These are phyloP conservation scores for Xylaria palmicola DNA, from an alignment of 495 filamentous ascomycete genomes.

Conservation along the genomic window DNA sequence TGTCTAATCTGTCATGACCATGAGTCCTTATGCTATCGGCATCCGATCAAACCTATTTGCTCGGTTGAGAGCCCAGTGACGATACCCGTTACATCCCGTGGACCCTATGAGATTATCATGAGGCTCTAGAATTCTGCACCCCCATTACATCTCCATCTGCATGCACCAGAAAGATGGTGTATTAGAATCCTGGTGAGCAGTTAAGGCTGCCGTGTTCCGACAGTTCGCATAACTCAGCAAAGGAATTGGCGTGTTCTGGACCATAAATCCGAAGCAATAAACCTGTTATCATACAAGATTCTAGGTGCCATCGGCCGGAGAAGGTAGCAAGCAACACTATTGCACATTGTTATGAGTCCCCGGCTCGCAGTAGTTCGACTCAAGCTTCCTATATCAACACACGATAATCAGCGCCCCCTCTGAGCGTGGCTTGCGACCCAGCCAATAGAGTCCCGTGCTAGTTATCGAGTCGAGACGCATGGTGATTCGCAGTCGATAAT, in stretches of 20 bases:
- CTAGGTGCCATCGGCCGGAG: no score
- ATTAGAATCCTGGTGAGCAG: neutral
- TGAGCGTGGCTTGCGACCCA: neutral
- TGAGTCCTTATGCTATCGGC: neutral
- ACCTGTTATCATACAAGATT: slow-evolving; percentile 8
- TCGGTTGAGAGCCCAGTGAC: neutral
- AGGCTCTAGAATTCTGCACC: slow-evolving; percentile 12
- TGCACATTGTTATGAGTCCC: no score
- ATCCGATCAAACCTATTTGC: neutral
- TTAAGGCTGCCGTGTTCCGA: slow-evolving; percentile 6
- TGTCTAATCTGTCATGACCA: neutral
- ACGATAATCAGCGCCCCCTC: neutral
- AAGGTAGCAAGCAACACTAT: no score
- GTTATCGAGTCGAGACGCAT: neutral
- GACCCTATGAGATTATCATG: neutral
- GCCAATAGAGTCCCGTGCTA: slow-evolving; percentile 2
- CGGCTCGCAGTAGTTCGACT: neutral
- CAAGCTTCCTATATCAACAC: neutral
- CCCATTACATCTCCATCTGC: slow-evolving; percentile 5
- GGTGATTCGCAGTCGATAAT: slow-evolving; percentile 5
- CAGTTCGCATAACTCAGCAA: no score
- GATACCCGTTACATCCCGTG: neutral
- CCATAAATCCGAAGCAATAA: neutral
- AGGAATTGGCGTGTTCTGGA: slow-evolving; percentile 6
- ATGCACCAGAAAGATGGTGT: neutral